Base-by-base conservation (phyloP, 177 flowering plant species). In the Vitis hybrid region DNA sequence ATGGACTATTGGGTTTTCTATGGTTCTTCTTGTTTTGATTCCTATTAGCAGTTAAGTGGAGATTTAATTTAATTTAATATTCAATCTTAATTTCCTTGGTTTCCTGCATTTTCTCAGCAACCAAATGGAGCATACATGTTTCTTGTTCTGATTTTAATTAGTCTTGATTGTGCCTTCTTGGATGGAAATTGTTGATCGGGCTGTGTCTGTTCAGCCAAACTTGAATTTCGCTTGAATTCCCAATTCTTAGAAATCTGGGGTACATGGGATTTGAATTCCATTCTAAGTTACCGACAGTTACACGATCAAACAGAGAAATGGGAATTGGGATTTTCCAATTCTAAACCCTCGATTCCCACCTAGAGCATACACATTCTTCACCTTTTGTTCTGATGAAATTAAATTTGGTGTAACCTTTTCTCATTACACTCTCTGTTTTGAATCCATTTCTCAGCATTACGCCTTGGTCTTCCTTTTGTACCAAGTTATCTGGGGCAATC, bases 391-490 rank as follows among this genome's bases (percentile, higher is more conserved):
- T 68, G 45, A 48, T 59, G 56, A 49, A n/a, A 23, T 49, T 62
- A 21, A n/a, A 49, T 52, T 21, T 19, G 50, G 10, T 6, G 40
- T 13, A n/a, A 56, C 64, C 17, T 17, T 60, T 52, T 59, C 50
- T 69, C 3, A 55, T 58, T 50, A 52, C 55, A 67, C 2, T 56
- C 10, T 61, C 59, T 26, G 60, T 61, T 63, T 70, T 51, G 50
- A 32, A 19, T 23, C 10, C 4, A 54, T 73, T 72, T 51, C 72
- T 50, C 80, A 94, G 97, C 98, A 9, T 49, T 82, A 73, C 86
- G 76, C 2, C 83, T 92, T 17, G 94, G 97, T 49, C 88, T 94
- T 52, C 99, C 99, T 0, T 91, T 90, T 64, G 94, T 88, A 6
- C 97, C 97, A 10, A 83, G 94, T 65, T 94, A 85, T 71, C 90